Percentiles rank a stretch among this genome's conserved stretches.
Conservation (phyloP, 306 rosid species). For the Begonia fuchsioides region DNA sequence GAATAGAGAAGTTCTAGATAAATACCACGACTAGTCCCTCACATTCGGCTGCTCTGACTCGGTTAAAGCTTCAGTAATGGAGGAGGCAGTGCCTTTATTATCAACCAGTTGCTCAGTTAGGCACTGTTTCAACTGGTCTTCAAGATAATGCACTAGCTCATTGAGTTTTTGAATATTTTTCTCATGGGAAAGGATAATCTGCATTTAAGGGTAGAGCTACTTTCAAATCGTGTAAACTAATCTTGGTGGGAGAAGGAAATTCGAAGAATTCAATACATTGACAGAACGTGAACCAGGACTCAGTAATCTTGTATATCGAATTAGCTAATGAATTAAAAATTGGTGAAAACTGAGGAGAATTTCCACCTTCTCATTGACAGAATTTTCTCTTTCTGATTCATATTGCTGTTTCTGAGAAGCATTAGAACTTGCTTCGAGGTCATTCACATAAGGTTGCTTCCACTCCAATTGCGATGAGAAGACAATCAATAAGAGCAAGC, state of each 20-base stretch:
- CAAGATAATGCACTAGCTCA: neutral
- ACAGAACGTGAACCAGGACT: too few relatives aligned
- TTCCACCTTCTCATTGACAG: conserved; percentile 40
- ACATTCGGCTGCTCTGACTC: neutral
- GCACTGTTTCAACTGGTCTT: neutral
- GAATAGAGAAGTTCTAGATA: neutral
- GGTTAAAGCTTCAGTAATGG: neutral
- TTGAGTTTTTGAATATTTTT: neutral
- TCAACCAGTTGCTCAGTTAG: neutral
- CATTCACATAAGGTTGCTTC: conserved; percentile 43
- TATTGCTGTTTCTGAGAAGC: conserved; percentile 23
- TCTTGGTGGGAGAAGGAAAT: too few relatives aligned
- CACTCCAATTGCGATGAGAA: conserved; percentile 55
- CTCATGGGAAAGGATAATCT: neutral
- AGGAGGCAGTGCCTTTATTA: neutral
- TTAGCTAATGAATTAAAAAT: too few relatives aligned
- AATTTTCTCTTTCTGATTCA: conserved; percentile 34
- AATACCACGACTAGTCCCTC: neutral
- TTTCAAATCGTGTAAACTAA: neutral
- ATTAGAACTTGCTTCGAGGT: conserved; percentile 23
- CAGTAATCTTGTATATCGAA: too few relatives aligned
- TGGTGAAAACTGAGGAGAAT: neutral
- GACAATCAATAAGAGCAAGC: conserved; percentile 37
- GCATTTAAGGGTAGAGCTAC: neutral
- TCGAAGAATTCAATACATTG: too few relatives aligned